Percentiles rank a stretch among this genome's conserved stretches.
These are phyloP conservation scores for Naganishia sp. DNA, from an alignment of 1,284 basidiomycete species.

Conservation along the genomic window DNA sequence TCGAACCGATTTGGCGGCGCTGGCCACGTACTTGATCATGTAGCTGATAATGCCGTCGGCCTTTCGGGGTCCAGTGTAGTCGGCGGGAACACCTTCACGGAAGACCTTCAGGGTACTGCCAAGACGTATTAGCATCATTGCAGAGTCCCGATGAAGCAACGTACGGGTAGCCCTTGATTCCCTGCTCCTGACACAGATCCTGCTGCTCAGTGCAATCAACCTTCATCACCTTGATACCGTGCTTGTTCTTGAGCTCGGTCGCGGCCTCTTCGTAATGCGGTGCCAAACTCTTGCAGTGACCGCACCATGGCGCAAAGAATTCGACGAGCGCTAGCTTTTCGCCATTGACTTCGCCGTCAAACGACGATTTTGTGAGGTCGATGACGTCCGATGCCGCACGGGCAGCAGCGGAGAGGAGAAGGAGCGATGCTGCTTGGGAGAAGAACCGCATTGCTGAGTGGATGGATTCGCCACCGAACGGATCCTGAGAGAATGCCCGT, in stretches of 20 bases:
- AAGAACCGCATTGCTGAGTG: constrained; percentile 16
- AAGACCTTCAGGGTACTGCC: constrained; percentile 73
- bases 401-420: constrained; percentile 25
- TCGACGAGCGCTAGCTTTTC: constrained; percentile 87
- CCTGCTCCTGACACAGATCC: constrained; percentile 80
- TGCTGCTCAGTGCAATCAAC: constrained; percentile 90
- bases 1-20: constrained; percentile 5
- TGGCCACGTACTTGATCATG: constrained; percentile 87
- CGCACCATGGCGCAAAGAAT: constrained; percentile 56
- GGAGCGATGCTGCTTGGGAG: constrained; percentile 24
- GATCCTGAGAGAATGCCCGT: not conserved
- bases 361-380: constrained; percentile 69
- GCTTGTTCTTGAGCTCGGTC: constrained; percentile 76
- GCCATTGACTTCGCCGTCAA: constrained; percentile 67
- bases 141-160: constrained; percentile 45
- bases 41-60: constrained; percentile 95
- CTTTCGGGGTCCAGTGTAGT: constrained; percentile 87
- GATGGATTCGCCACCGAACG: not conserved
- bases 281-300: constrained; percentile 62
- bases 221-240: constrained; percentile 82
- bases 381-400: constrained; percentile 73
- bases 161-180: constrained; percentile 88
- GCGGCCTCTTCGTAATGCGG: constrained; percentile 97
- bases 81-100: constrained; percentile 73
- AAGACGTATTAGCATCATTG: not conserved